Conservation (phyloP, 768 basidiomycete species). For the Gloeophyllum trabeum region DNA sequence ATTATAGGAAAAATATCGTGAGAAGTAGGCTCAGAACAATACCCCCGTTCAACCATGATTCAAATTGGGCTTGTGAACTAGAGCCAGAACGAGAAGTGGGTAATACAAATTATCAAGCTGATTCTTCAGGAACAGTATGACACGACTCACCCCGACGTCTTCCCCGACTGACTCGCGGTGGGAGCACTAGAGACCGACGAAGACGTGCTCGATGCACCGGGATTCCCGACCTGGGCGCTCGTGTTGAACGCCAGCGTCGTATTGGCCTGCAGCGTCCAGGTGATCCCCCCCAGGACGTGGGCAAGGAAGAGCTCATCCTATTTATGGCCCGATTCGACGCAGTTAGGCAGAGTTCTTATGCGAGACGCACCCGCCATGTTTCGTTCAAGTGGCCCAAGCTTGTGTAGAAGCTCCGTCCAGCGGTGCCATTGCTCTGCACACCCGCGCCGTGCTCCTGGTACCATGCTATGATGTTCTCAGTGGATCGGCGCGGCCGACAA, state of each 20-base stretch:
- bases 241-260: slow-evolving; percentile 61
- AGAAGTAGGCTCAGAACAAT: too few species aligned
- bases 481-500: neutral
- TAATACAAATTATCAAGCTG: too few species aligned
- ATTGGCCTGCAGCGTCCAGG: slow-evolving; percentile 59
- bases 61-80: too few species aligned
- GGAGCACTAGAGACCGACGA: neutral
- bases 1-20: too few species aligned
- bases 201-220: neutral
- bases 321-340: slow-evolving; percentile 8
- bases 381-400: slow-evolving; percentile 26
- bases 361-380: slow-evolving; percentile 21
- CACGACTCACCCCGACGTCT: too few species aligned
- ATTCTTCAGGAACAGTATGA: too few species aligned
- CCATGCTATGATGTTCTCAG: slow-evolving; percentile 44
- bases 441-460: slow-evolving; percentile 61
- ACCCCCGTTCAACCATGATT: too few species aligned
- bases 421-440: slow-evolving; percentile 5
- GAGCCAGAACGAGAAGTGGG: too few species aligned
- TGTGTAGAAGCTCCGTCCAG: slow-evolving; percentile 29
- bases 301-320: slow-evolving; percentile 59
- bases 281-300: slow-evolving; percentile 68
- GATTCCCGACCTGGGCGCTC: slow-evolving; percentile 48
- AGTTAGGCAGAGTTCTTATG: neutral
- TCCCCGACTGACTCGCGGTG: too few species aligned